Percentiles rank a stretch among this genome's conserved stretches.
These are phyloP conservation scores for Dichomitus squalens DNA, from an alignment of 1,284 basidiomycete species.

Conservation along the genomic window DNA sequence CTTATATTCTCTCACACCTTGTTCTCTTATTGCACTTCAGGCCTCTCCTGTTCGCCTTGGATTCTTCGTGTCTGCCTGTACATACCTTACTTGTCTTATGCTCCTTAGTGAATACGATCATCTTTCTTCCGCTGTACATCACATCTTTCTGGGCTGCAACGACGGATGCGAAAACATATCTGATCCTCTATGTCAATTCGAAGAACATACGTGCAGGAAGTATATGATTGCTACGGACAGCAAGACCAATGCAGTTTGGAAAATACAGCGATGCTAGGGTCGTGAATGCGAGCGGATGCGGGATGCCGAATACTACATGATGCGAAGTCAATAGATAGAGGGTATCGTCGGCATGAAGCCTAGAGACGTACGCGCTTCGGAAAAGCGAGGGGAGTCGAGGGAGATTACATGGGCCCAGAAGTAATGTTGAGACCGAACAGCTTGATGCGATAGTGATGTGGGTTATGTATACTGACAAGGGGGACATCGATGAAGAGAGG, in stretches of 20 bases:
- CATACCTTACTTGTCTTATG: constrained; percentile 2
- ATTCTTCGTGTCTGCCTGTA: constrained; percentile 5
- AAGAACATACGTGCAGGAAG: constrained; percentile 8
- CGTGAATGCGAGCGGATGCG: neutral
- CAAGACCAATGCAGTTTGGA: neutral
- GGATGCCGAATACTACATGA: neutral
- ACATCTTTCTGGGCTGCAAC: too few relatives aligned
- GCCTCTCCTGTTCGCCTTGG: constrained; percentile 1
- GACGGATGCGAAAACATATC: too few relatives aligned
- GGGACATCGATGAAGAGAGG: neutral
- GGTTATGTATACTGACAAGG: neutral
- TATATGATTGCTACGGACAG: neutral
- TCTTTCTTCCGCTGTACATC: too few relatives aligned
- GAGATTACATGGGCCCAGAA: neutral
- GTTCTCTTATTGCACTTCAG: constrained; percentile 23
- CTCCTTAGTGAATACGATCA: neutral
- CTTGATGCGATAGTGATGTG: neutral
- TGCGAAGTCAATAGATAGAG: neutral
- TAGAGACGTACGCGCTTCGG: neutral
- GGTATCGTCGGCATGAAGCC: neutral
- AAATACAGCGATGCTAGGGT: neutral
- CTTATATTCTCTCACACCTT: constrained; percentile 16
- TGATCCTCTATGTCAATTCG: neutral
- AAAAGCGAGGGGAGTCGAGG: neutral
- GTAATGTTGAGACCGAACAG: neutral